Percentiles rank a stretch among this genome's conserved stretches.
Conservation (phyloP, 2,329 filamentous ascomycete species). For the Aspergillus carbonarius region DNA sequence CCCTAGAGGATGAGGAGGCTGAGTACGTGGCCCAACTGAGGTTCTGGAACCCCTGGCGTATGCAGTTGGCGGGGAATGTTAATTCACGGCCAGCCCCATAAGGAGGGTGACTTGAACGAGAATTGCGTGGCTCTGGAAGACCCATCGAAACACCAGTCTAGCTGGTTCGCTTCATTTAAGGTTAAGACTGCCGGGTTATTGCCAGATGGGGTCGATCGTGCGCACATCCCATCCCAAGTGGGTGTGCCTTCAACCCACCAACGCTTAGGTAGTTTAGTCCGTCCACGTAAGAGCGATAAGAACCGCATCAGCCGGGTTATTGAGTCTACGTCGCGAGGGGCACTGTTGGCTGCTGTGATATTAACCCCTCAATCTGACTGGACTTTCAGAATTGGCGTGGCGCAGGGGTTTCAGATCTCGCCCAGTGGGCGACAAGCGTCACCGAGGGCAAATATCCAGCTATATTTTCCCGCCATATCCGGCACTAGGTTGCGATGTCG, state of each 20-base stretch:
- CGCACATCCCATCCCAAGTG: background rate
- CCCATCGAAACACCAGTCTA: background rate
- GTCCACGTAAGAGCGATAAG: background rate
- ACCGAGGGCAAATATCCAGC: background rate
- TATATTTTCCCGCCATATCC: background rate
- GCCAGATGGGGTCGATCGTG: background rate
- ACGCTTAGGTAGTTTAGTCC: background rate
- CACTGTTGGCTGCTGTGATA: background rate
- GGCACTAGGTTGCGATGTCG: background rate
- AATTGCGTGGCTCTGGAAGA: background rate
- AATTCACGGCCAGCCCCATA: background rate
- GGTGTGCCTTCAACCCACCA: background rate
- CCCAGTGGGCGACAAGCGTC: background rate
- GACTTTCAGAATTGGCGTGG: background rate
- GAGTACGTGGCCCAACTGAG: background rate
- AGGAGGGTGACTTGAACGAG: background rate
- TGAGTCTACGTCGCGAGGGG: background rate
- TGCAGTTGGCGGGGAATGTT: background rate
- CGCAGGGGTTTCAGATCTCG: background rate
- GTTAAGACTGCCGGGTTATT: background rate
- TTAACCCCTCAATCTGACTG: background rate
- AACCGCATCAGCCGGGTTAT: background rate
- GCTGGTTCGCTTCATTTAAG: background rate
- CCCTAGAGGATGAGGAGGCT: no score
- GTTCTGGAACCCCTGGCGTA: background rate